phyloP scores from a whole-genome alignment of 331 rosid genomes.

The Prunus yedoensis region DNA sequence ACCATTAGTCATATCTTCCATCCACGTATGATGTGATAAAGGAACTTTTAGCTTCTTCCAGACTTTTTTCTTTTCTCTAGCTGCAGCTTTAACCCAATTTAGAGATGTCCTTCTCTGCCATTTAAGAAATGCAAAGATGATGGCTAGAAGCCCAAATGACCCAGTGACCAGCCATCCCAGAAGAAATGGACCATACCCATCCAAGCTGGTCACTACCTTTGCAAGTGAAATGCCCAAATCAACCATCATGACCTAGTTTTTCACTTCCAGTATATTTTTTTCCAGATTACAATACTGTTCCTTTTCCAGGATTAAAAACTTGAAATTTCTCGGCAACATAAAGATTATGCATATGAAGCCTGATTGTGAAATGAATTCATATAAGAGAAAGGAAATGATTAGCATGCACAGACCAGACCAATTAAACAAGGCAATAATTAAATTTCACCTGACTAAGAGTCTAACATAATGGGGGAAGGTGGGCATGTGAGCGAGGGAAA shows the following conservation, averaged over 20 bases:
- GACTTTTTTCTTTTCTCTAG: slow-evolving; percentile 65
- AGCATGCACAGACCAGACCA: background rate
- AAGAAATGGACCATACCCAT: slow-evolving; percentile 44
- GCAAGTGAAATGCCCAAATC: slow-evolving; percentile 43
- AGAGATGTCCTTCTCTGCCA: slow-evolving; percentile 69
- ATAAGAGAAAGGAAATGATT: background rate
- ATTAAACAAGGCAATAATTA: background rate
- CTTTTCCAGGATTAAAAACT: background rate
- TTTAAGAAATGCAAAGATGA: slow-evolving; percentile 55
- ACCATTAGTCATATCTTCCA: slow-evolving; percentile 57
- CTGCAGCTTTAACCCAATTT: slow-evolving; percentile 79
- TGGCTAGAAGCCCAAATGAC: slow-evolving; percentile 60
- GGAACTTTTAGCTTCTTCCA: slow-evolving; percentile 72
- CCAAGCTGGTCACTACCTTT: slow-evolving; percentile 35
- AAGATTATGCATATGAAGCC: slow-evolving; percentile 31
- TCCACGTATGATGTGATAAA: slow-evolving; percentile 59
- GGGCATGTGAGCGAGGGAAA: background rate
- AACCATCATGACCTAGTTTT: slow-evolving; percentile 35
- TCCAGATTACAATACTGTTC: slow-evolving; percentile 5
- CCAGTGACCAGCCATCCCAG: slow-evolving; percentile 67
- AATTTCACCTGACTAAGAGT: background rate
- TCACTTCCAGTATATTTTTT: slow-evolving; percentile 4
- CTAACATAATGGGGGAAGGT: background rate
- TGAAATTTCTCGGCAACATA: slow-evolving; percentile 20
- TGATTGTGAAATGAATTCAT: slow-evolving; percentile 22